A percentile compares a stretch with the other conserved stretches of the same genome.
Evolutionary conservation across 345 rosid species (phyloP).

Genomic region (Salix exigua): DNA sequence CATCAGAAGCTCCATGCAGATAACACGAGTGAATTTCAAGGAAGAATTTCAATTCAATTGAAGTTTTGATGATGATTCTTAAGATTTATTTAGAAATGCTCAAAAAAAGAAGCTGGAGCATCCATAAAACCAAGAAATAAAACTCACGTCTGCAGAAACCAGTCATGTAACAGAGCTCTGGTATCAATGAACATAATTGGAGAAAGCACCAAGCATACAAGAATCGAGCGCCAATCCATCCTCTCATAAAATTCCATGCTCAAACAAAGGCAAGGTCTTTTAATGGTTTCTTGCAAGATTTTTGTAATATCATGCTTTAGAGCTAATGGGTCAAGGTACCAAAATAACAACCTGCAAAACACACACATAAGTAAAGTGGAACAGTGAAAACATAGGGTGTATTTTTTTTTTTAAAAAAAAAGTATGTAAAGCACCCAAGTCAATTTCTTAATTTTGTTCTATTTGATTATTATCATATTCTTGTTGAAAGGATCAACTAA

Average conservation of each 20-base stretch:
- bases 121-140: not conserved
- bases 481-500: not conserved
- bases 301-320: constrained; percentile 54
- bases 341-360: constrained; percentile 52
- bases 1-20: constrained; percentile 5
- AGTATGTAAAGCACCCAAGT: too few species aligned
- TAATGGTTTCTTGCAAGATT: constrained; percentile 45
- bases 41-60: not conserved
- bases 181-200: constrained; percentile 48
- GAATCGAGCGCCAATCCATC: constrained; percentile 45
- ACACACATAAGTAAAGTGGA: not conserved
- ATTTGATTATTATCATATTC: not conserved
- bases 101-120: not conserved
- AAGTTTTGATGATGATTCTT: not conserved
- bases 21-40: not conserved
- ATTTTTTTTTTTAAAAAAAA: not conserved
- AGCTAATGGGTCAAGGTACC: constrained; percentile 63
- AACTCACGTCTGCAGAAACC: constrained; percentile 75
- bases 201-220: constrained; percentile 50
- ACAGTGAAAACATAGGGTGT: not conserved
- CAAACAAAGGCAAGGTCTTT: constrained; percentile 67
- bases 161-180: constrained; percentile 59
- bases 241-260: constrained; percentile 51
- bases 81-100: not conserved
- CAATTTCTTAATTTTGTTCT: not conserved